Evolutionary conservation across 1,284 basidiomycete genomes (phyloP).

Genomic region (Trichosporon sp.): DNA sequence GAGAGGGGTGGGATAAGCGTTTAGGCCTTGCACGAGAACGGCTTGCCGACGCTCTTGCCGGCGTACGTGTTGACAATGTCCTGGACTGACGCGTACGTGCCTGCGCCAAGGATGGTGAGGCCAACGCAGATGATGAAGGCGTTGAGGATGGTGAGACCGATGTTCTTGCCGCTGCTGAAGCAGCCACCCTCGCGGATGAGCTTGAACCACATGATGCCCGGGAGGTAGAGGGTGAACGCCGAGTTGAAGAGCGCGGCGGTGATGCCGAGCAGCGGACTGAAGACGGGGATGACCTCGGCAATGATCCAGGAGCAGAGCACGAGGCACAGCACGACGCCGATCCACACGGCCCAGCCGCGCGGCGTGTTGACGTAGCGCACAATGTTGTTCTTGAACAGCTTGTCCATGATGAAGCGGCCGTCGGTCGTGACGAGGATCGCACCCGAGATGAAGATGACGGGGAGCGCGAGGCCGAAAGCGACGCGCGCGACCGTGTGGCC

Average conservation of each 20-base stretch:
- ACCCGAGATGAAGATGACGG: constrained; percentile 24
- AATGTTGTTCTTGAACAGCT: constrained; percentile 6
- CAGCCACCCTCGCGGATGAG: constrained; percentile 16
- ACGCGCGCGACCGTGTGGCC: constrained; percentile 14
- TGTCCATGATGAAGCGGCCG: constrained; percentile 18
- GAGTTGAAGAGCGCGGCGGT: constrained; percentile 28
- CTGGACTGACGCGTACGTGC: constrained; percentile 14
- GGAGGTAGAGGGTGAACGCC: constrained; percentile 20
- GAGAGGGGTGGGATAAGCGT: background rate
- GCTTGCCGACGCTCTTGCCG: constrained; percentile 9
- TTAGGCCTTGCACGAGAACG: constrained; percentile 14
- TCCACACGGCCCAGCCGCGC: constrained; percentile 54
- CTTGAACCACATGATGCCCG: constrained; percentile 22
- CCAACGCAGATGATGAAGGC: constrained; percentile 13
- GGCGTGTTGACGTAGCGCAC: constrained; percentile 35
- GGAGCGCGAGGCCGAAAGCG: constrained; percentile 20
- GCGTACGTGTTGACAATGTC: constrained; percentile 14
- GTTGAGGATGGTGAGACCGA: constrained; percentile 11
- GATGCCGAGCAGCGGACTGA: constrained; percentile 34
- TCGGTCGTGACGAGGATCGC: constrained; percentile 19
- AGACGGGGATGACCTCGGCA: constrained; percentile 38
- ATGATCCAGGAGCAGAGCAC: constrained; percentile 14
- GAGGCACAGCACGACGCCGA: constrained; percentile 27
- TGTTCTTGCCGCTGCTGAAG: constrained; percentile 15
- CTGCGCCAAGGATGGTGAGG: constrained; percentile 14